phyloP scores from a whole-genome alignment of 257 asterid genomes.

The Anisodus acutangulus region DNA sequence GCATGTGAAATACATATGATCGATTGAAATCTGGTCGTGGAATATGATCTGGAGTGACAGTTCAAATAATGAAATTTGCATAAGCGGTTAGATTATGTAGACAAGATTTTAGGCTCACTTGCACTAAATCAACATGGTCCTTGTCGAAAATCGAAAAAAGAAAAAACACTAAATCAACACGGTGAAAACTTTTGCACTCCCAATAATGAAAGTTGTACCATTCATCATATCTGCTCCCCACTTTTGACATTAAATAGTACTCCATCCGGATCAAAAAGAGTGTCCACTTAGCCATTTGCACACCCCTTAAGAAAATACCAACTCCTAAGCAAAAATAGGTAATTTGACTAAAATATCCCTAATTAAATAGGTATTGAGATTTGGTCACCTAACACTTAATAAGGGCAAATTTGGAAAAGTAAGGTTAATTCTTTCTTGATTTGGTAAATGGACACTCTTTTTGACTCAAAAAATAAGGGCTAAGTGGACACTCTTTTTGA shows the following conservation, averaged over 20 bases:
- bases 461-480: too few relatives aligned
- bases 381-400: too few relatives aligned
- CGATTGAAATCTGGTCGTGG: conserved; percentile 2
- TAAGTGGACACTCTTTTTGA: too few relatives aligned
- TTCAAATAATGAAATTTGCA: conserved; percentile 1
- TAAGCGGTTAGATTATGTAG: neutral
- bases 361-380: too few relatives aligned
- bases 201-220: conserved; percentile 9
- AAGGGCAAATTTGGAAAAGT: too few relatives aligned
- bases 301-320: too few relatives aligned
- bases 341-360: too few relatives aligned
- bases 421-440: too few relatives aligned
- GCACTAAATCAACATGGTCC: neutral
- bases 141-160: neutral
- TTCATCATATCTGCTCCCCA: neutral
- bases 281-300: too few relatives aligned
- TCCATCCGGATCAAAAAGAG: too few relatives aligned
- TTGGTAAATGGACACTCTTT: too few relatives aligned
- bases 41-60: neutral
- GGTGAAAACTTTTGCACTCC: neutral
- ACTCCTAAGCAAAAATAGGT: too few relatives aligned
- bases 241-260: neutral
- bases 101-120: neutral
- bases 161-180: neutral
- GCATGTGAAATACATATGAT: neutral